Evolutionary conservation across 2,329 filamentous ascomycete species (phyloP), one percentile per base, ranked within the genome.

Genomic region (Apiospora marii): DNA sequence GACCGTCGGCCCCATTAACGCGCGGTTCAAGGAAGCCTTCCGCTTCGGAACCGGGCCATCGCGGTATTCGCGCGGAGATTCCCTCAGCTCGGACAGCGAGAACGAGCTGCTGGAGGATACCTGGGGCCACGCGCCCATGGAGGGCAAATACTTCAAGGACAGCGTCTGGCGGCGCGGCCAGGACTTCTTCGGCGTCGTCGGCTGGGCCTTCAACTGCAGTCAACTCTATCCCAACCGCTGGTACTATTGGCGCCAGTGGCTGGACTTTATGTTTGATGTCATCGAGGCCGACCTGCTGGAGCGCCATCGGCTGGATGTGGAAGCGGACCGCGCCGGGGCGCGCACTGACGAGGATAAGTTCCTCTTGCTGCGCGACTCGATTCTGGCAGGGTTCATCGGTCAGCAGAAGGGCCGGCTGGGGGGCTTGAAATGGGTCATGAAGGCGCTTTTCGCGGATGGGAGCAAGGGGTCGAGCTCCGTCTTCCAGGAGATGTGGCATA

Each of bases 171-270:
- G 84, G 22, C 88, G 90, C n/a, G 93, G 92, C 0, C 91, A 93
- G 74, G 94, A 97, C 79, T 97, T 98, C 78, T 99, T 96, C 94
- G 89, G 91, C 58, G 89, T 94, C 0, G 88, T 96, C 0, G 96
- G 96, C 4, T 98, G 96, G 96, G 93, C 94, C 0, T 95, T 98
- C 81, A 96, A 96, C 80, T 98, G 96, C 83, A 95, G 94, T 70
- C 88, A 93, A 1, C 81, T 88, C 44, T 87, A 96, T 76, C 91
- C 91, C 1, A 87, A 89, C 53, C 88, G 96, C 27, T 98, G 96
- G 96, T 88, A 87, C 69, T 88, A 91, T 78, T 98, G 95, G 95
- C 91, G 88, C 76, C 83, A 90, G 10, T 98, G 94, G 93, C 85
- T 98, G 19, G 89, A 92, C 46, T 91, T 93, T 74, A 92, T 98